These are phyloP conservation scores for Auricularia auricula-judae DNA, from an alignment of 768 basidiomycete species.

Conservation along the genomic window DNA sequence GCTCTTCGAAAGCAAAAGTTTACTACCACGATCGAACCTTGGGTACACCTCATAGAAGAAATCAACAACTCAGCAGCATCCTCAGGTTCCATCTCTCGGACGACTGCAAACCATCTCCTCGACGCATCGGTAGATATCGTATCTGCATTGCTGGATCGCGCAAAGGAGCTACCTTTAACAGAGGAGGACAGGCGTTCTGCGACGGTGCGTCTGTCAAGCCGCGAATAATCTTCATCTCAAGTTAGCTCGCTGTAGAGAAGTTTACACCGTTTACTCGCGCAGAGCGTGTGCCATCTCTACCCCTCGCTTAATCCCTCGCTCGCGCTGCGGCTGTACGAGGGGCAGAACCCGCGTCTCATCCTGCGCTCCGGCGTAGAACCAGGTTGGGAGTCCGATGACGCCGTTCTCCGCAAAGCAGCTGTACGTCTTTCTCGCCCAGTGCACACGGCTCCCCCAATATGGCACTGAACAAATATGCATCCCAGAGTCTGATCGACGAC, in stretches of 20 bases:
- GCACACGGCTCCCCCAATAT: no score
- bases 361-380: not conserved
- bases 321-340: not conserved
- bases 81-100: not conserved
- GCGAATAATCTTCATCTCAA: not conserved
- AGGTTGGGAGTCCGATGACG: not conserved
- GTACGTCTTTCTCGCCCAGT: not conserved
- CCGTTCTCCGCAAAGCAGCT: not conserved
- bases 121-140: not conserved
- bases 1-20: not conserved
- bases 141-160: not conserved
- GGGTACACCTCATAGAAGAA: not conserved
- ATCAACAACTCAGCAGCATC: not conserved
- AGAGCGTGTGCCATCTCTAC: not conserved
- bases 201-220: not conserved
- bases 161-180: not conserved
- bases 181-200: not conserved
- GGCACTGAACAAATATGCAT: not conserved
- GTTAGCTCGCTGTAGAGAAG: not conserved
- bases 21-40: not conserved
- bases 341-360: not conserved
- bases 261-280: not conserved
- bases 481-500: not conserved
- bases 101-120: not conserved
- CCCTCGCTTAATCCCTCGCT: not conserved